Base-by-base conservation (phyloP, 1,284 basidiomycete genomes). In the Leucoagaricus sp. region DNA sequence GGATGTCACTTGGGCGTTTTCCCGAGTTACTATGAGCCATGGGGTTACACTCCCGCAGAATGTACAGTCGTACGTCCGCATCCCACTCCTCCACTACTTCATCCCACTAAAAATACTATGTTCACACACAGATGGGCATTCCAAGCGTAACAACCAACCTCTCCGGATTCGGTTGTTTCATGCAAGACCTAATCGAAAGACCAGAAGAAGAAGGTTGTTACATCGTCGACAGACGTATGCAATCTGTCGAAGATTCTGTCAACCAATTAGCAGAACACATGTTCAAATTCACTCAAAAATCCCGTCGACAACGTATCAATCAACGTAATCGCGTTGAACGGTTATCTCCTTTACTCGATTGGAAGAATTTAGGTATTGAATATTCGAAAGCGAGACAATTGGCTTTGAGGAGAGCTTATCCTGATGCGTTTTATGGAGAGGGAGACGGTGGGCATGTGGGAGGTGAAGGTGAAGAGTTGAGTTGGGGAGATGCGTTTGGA, bases 1-100 rank as follows among this genome's bases (percentile, higher is more conserved):
- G 96, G 96, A 2, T 98, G 96, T 71, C 96, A 98, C 78, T 76
- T 99, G 59, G 96, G 96, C 60, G 96, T 98, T 36, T 98, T 99
- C 84, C 95, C 96, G 1, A 94, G 91, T 64, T 99, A 98, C 67
- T 93, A 93, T 62, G 94, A 95, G 73, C 94, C 94, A 3, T 96
- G 94, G 93, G 93, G 93, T 0, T 94, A 93, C 63, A 92, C 90
- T 0, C 91, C 91, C 1, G 91, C 90, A 0, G 91, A 93, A 65
- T 93, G 91, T 66, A 93, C 90, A 15, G 91, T 93, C 29, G 87
- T 87, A 71, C 62, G 85, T 81, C 29, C n/a, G n/a, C n/a, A n/a
- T n/a, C n/a, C n/a, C n/a, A n/a, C 46, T 40, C 34, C 7, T 55
- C 21, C 13, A 26, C 58, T 19, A 51, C 13, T 31, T 41, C 31